phyloP scores from a whole-genome alignment of 1,284 basidiomycete genomes.

The Cutaneotrichosporon mucoides region DNA sequence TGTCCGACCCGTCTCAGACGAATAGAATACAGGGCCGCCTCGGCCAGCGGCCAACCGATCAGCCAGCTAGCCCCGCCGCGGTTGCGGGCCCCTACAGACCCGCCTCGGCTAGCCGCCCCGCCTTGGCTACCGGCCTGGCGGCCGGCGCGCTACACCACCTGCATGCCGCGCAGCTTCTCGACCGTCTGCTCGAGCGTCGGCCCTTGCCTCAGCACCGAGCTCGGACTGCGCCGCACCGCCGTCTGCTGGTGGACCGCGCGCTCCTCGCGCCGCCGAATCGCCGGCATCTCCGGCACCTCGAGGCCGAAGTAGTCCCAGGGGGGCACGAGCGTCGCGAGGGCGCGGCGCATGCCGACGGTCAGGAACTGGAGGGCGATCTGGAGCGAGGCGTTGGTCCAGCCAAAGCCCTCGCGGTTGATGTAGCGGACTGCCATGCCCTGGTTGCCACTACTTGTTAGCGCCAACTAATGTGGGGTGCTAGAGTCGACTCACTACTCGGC shows the following conservation, averaged over 20 bases:
- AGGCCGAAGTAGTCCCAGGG: constrained; percentile 48
- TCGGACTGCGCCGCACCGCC: background rate
- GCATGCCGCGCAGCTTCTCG: constrained; percentile 1
- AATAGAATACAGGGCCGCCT: too few species aligned
- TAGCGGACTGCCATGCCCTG: constrained; percentile 97
- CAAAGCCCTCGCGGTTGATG: constrained; percentile 93
- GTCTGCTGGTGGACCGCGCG: background rate
- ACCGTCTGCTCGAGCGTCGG: constrained; percentile 6
- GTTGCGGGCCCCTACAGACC: too few species aligned
- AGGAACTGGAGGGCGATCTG: constrained; percentile 94
- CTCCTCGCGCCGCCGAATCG: constrained; percentile 46
- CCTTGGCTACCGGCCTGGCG: too few species aligned
- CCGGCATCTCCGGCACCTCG: constrained; percentile 55
- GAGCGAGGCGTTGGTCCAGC: constrained; percentile 78
- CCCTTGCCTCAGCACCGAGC: background rate
- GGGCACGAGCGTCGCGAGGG: constrained; percentile 72
- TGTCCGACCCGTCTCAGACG: too few species aligned
- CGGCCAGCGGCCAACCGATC: too few species aligned
- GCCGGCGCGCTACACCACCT: background rate
- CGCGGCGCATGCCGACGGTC: constrained; percentile 87
- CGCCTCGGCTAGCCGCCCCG: too few species aligned
- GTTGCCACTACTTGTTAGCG: constrained; percentile 59
- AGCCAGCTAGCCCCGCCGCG: too few species aligned
- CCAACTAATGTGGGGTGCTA: too few species aligned
- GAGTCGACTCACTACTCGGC: constrained; percentile 10